A percentile compares a stretch with the other conserved stretches of the same genome.
These are phyloP conservation scores for Paratinospora sagittata DNA, from an alignment of 164 flowering plant genomes.

Conservation along the genomic window DNA sequence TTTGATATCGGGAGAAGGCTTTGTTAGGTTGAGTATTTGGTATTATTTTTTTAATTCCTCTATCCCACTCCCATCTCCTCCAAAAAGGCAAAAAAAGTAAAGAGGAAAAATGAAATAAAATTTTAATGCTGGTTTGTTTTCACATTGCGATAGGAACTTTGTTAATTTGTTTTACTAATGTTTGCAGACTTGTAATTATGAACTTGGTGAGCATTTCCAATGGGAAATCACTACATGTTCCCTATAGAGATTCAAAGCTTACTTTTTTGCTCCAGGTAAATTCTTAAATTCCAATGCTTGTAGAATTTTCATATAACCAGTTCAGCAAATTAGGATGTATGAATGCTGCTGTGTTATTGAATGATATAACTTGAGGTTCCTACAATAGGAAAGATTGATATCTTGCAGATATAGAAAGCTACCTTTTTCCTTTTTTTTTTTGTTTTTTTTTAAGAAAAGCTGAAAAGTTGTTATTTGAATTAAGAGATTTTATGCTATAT, in stretches of 20 bases:
- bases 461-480: too few species aligned
- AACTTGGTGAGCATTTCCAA: conserved; percentile 82
- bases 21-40: too few species aligned
- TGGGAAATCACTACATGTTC: conserved; percentile 93
- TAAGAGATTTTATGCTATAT: too few species aligned
- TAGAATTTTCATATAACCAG: neutral
- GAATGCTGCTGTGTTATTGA: too few species aligned
- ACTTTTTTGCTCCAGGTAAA: conserved; percentile 97
- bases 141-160: neutral
- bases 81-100: neutral
- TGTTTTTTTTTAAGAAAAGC: too few species aligned
- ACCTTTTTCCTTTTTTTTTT: too few species aligned
- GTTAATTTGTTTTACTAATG: conserved; percentile 5
- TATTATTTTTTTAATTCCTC: neutral
- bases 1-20: too few species aligned
- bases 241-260: conserved; percentile 96
- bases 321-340: neutral
- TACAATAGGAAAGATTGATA: too few species aligned
- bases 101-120: neutral
- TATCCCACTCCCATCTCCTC: neutral
- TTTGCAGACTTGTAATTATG: conserved; percentile 90
- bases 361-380: too few species aligned
- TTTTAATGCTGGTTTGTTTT: conserved; percentile 1
- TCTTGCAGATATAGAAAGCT: too few species aligned
- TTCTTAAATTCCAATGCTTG: neutral